Conservation (phyloP, 768 basidiomycete genomes). For the Boletus sp. region DNA sequence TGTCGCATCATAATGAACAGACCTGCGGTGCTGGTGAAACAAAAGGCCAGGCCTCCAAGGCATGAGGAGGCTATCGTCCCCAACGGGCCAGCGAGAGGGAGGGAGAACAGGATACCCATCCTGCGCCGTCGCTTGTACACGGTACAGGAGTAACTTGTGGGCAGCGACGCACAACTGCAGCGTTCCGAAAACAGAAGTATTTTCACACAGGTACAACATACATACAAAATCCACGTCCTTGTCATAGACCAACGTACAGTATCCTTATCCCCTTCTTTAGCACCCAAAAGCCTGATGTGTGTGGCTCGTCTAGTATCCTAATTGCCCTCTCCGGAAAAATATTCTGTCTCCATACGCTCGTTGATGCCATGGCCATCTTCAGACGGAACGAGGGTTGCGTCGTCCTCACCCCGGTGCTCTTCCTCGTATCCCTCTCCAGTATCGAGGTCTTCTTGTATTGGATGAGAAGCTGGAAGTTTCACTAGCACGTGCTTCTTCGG, state of each 20-base stretch:
- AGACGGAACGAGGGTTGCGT: slow-evolving; percentile 13
- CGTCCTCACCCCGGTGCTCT: slow-evolving; percentile 7
- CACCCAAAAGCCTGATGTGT: not conserved
- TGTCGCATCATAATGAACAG: slow-evolving; percentile 21
- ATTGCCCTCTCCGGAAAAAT: not conserved
- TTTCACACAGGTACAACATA: not conserved
- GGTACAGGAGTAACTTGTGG: not conserved
- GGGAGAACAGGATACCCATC: slow-evolving; percentile 74
- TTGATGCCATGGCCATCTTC: slow-evolving; percentile 3
- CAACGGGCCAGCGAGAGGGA: slow-evolving; percentile 66
- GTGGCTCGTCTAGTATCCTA: not conserved
- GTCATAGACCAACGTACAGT: not conserved
- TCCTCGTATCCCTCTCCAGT: not conserved
- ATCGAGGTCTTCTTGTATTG: not conserved
- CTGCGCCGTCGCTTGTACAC: not conserved
- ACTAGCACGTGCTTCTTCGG: not conserved
- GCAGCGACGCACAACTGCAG: not conserved
- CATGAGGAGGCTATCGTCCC: slow-evolving; percentile 79
- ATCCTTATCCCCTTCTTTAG: not conserved
- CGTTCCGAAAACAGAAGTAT: slow-evolving; percentile 4
- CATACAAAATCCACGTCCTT: not conserved
- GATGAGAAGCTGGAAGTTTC: not conserved
- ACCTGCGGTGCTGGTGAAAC: slow-evolving; percentile 85
- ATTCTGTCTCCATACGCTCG: not conserved
- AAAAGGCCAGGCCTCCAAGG: slow-evolving; percentile 78